These are phyloP conservation scores for Cairneyella variabilis DNA, from an alignment of 495 filamentous ascomycete genomes.

Conservation along the genomic window DNA sequence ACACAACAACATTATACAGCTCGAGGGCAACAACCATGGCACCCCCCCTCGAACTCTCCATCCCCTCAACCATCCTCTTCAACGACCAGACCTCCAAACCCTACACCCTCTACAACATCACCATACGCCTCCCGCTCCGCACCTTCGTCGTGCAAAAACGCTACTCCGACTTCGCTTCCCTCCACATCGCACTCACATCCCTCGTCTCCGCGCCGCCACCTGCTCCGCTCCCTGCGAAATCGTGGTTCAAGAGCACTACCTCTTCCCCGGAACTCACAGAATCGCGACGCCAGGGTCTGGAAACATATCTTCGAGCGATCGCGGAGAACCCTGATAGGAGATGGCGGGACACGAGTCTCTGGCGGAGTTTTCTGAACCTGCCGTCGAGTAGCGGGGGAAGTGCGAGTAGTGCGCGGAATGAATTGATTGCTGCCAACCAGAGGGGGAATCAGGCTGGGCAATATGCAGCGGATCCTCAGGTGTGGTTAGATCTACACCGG, in stretches of 20 bases:
- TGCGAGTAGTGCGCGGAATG: conserved; percentile 39
- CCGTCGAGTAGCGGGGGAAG: conserved; percentile 48
- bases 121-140: conserved; percentile 79
- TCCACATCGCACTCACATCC: conserved; percentile 61
- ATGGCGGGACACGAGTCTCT: conserved; percentile 82
- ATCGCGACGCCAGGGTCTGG: conserved; percentile 68
- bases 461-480: conserved; percentile 58
- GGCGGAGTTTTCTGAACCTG: conserved; percentile 84
- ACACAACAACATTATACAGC: not conserved
- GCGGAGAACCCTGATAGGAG: conserved; percentile 69
- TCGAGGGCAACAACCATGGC: conserved; percentile 49
- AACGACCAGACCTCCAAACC: conserved; percentile 55
- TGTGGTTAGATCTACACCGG: conserved; percentile 83
- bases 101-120: conserved; percentile 91
- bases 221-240: conserved; percentile 67
- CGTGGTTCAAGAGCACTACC: conserved; percentile 80
- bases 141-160: conserved; percentile 86
- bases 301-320: conserved; percentile 78
- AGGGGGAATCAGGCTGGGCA: conserved; percentile 18
- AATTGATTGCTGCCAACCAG: conserved; percentile 24
- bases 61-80: conserved; percentile 67
- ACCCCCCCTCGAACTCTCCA: conserved; percentile 73
- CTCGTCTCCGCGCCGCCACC: conserved; percentile 22
- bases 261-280: conserved; percentile 75
- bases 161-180: conserved; percentile 84